These are phyloP conservation scores for Xylaria bambusicola DNA, from an alignment of 495 filamentous ascomycete genomes.

Conservation along the genomic window DNA sequence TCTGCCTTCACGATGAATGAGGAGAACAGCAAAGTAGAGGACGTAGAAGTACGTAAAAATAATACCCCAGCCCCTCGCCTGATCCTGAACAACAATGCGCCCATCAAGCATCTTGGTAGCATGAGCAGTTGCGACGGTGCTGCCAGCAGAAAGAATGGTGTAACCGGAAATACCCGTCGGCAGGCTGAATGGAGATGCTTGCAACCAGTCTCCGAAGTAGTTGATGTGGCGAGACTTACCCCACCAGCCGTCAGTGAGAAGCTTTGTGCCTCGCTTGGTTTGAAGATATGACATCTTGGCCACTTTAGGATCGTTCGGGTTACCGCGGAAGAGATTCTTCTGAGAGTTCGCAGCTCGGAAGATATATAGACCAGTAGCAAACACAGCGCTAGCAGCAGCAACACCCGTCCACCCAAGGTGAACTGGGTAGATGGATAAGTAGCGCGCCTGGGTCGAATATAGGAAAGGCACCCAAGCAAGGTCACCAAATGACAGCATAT, in stretches of 20 bases:
- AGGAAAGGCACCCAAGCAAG: slow-evolving; percentile 91
- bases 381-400: slow-evolving; percentile 62
- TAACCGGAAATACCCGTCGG: slow-evolving; percentile 89
- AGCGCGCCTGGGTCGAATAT: slow-evolving; percentile 85
- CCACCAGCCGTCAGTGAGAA: slow-evolving; percentile 94
- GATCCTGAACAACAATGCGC: slow-evolving; percentile 66
- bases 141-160: slow-evolving; percentile 56
- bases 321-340: slow-evolving; percentile 90
- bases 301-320: slow-evolving; percentile 80
- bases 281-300: slow-evolving; percentile 83
- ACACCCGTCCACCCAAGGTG: slow-evolving; percentile 68
- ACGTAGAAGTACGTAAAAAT: slow-evolving; percentile 95
- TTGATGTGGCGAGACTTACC: slow-evolving; percentile 91
- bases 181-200: slow-evolving; percentile 88
- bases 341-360: slow-evolving; percentile 91
- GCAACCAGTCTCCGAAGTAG: slow-evolving; percentile 96
- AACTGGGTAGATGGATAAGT: slow-evolving; percentile 80
- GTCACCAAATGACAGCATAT: slow-evolving; percentile 96
- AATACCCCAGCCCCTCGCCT: slow-evolving; percentile 78
- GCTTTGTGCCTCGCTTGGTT: slow-evolving; percentile 76
- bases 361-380: slow-evolving; percentile 75
- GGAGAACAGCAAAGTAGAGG: slow-evolving; percentile 84
- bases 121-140: slow-evolving; percentile 35
- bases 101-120: slow-evolving; percentile 60
- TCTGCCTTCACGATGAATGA: slow-evolving; percentile 86